Evolutionary conservation across 2,329 filamentous ascomycete species (phyloP).

Genomic region (Basipetospora chlamydospora): DNA sequence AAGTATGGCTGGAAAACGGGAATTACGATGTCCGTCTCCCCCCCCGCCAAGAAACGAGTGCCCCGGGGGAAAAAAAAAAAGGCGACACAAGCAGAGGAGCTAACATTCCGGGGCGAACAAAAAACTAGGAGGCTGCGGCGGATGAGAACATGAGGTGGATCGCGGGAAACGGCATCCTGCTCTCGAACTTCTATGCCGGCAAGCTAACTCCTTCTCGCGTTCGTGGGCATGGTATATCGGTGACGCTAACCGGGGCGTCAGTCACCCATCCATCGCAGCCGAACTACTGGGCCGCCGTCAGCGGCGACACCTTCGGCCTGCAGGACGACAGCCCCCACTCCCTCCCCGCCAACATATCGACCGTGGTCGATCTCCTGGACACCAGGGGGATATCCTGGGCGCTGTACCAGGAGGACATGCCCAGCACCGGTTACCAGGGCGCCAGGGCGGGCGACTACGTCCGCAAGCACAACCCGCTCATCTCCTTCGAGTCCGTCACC

Average conservation of each 20-base stretch:
- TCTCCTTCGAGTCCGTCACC: conserved; percentile 53
- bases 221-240: too few species aligned
- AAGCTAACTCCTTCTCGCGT: background rate
- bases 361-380: conserved; percentile 55
- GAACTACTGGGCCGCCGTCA: conserved; percentile 57
- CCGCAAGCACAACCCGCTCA: conserved; percentile 60
- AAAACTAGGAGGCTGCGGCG: background rate
- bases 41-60: conserved; percentile 37
- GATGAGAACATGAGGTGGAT: conserved; percentile 14
- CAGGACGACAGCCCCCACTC: conserved; percentile 50
- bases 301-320: conserved; percentile 62
- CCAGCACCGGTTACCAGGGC: conserved; percentile 60
- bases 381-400: conserved; percentile 51
- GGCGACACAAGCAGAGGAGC: background rate
- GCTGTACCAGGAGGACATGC: conserved; percentile 65
- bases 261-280: conserved; percentile 62
- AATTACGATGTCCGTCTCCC: conserved; percentile 47
- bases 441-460: conserved; percentile 59
- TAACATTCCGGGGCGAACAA: too few species aligned
- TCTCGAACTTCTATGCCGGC: conserved; percentile 29
- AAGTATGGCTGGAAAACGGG: conserved; percentile 69
- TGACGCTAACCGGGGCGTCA: background rate
- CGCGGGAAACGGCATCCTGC: conserved; percentile 16
- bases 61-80: background rate
- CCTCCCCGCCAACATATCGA: conserved; percentile 45